Percentiles rank a stretch among this genome's conserved stretches.
These are phyloP conservation scores for Penicillium sp. DNA, from an alignment of 2,329 filamentous ascomycete genomes.

Conservation along the genomic window DNA sequence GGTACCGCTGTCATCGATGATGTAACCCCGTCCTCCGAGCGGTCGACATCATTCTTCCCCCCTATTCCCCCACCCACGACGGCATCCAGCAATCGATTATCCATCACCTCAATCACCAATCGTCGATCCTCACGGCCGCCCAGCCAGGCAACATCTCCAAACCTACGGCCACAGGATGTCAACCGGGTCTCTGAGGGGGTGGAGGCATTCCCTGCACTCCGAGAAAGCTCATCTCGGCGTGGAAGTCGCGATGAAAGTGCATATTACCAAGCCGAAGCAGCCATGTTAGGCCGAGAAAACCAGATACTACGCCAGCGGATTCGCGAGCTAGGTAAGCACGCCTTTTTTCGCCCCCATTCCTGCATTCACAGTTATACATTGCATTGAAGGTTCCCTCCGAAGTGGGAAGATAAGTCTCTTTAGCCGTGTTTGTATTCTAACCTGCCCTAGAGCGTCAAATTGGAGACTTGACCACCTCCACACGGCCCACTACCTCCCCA, in stretches of 20 bases:
- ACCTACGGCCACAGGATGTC: slow-evolving; percentile 33
- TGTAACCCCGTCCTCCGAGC: slow-evolving; percentile 44
- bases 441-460: slow-evolving; percentile 22
- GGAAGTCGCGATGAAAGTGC: slow-evolving; percentile 47
- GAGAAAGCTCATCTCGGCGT: slow-evolving; percentile 32
- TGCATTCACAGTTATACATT: not conserved
- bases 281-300: slow-evolving; percentile 48
- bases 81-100: slow-evolving; percentile 32
- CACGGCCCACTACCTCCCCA: slow-evolving; percentile 6
- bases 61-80: slow-evolving; percentile 30
- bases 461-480: slow-evolving; percentile 14
- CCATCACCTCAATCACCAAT: slow-evolving; percentile 36
- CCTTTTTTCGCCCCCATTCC: not conserved
- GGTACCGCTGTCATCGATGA: slow-evolving; percentile 43
- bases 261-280: slow-evolving; percentile 49
- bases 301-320: slow-evolving; percentile 49
- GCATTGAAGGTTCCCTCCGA: slow-evolving; percentile 6
- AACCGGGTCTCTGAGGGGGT: slow-evolving; percentile 24
- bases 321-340: slow-evolving; percentile 44
- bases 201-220: slow-evolving; percentile 28
- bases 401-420: not conserved
- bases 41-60: slow-evolving; percentile 39
- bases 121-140: slow-evolving; percentile 35
- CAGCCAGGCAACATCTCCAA: slow-evolving; percentile 41
- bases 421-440: not conserved